Base-by-base conservation (phyloP, 2,329 filamentous ascomycete species). In the Sporothrix pseudoabietina region DNA sequence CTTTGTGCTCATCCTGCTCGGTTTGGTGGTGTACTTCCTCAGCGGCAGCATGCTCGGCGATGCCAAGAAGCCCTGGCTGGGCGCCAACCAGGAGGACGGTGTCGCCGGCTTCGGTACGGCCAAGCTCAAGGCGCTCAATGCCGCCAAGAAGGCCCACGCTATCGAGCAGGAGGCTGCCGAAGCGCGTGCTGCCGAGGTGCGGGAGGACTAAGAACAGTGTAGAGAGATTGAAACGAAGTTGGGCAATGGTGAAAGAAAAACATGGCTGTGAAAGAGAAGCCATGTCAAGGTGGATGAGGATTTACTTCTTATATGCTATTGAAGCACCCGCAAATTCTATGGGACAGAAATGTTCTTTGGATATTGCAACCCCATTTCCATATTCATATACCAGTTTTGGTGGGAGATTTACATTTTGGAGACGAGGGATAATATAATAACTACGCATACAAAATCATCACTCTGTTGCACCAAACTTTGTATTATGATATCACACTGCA, bases 11-110 rank as follows among this genome's bases (percentile, higher is more conserved):
- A 98, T 99, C 81, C 90, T 99, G 77, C 71, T 94, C 39, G 95
- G 96, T 0, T 88, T 97, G 78, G 85, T 94, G 68, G 86, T 94
- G 63, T 99, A 99, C 83, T 98, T 97, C 82, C 83, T 97, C 49
- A 90, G 92, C 0, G 93, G 94, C 73, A 91, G 89, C 79, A 87
- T 93, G 73, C 83, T 98, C 69, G 95, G 94, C 44, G 96, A 98
- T 82, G 90, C 92, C 71, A 90, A 91, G 85, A 99, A 99, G 87
- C 96, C 96, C 22, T 99, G 96, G 96, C 84, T 99, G 71, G 95
- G 95, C 1, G 87, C 89, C 73, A 90, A 94, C 80, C 96, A 99
- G 86, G 92, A 95, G 81, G 86, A 84, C 1, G 94, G 94, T 52
- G 87, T 95, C 69, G 88, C 88, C 19, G 95, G 94, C 2, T 81